These are phyloP conservation scores for Leccinum boreale DNA, from an alignment of 768 basidiomycete genomes.

Conservation along the genomic window DNA sequence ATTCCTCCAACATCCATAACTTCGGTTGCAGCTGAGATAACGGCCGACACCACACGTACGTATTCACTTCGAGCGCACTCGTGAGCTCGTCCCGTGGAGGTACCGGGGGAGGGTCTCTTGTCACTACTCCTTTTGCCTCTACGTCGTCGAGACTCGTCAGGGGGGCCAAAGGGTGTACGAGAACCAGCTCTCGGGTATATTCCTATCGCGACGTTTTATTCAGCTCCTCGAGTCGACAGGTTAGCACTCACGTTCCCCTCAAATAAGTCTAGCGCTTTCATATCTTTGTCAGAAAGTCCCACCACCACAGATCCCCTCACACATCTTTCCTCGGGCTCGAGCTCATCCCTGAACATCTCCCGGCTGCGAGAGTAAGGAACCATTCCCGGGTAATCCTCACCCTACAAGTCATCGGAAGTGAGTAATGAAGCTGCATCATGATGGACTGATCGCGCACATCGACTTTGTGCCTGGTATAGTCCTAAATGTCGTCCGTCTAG, in stretches of 20 bases:
- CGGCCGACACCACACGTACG: constrained; percentile 65
- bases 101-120: constrained; percentile 41
- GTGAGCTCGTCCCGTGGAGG: constrained; percentile 35
- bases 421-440: not conserved
- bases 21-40: constrained; percentile 46
- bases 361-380: constrained; percentile 54
- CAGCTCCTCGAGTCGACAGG: not conserved
- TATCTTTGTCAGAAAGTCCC: constrained; percentile 65
- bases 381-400: constrained; percentile 82
- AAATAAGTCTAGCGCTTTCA: constrained; percentile 71
- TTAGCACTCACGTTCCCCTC: constrained; percentile 65
- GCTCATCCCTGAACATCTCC: constrained; percentile 44
- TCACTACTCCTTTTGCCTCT: constrained; percentile 30
- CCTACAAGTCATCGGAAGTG: constrained; percentile 32
- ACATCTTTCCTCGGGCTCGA: constrained; percentile 58
- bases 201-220: constrained; percentile 47
- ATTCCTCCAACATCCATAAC: constrained; percentile 82
- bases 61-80: constrained; percentile 48
- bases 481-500: constrained; percentile 36
- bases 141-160: constrained; percentile 32
- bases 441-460: constrained; percentile 39
- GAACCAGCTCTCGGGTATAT: constrained; percentile 57
- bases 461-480: constrained; percentile 79
- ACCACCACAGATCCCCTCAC: constrained; percentile 79
- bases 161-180: constrained; percentile 53